Conservation (phyloP, 2,329 filamentous ascomycete genomes). For the Penicillium freii region DNA sequence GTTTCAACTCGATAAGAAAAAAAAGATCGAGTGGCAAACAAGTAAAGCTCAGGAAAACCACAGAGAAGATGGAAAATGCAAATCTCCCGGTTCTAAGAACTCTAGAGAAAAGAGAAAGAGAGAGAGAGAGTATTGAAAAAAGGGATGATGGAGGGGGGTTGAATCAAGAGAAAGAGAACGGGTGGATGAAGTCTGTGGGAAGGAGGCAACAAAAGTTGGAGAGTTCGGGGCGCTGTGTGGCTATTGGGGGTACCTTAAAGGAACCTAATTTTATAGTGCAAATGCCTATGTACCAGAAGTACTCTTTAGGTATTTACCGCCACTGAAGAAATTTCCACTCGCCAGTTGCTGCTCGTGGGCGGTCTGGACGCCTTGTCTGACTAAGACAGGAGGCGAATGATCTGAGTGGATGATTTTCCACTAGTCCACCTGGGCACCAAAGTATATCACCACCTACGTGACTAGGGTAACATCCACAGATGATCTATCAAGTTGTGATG, state of each 20-base stretch:
- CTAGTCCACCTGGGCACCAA: neutral
- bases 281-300: neutral
- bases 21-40: conserved; percentile 26
- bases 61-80: conserved; percentile 28
- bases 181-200: conserved; percentile 24
- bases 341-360: conserved; percentile 18
- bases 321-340: conserved; percentile 15
- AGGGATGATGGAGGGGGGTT: conserved; percentile 23
- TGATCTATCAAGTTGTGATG: neutral
- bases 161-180: conserved; percentile 21
- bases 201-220: conserved; percentile 28
- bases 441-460: conserved; percentile 8
- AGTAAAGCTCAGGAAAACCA: conserved; percentile 18
- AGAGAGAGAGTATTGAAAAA: conserved; percentile 27
- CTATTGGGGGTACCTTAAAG: neutral
- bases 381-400: conserved; percentile 11
- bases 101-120: conserved; percentile 29
- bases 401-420: conserved; percentile 6
- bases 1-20: conserved; percentile 22
- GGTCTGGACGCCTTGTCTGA: conserved; percentile 11
- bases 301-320: conserved; percentile 10
- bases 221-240: conserved; percentile 11
- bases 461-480: neutral
- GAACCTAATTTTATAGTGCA: neutral
- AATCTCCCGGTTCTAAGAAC: conserved; percentile 32